Conservation (phyloP, 768 basidiomycete species). For the Agaricus blazei region DNA sequence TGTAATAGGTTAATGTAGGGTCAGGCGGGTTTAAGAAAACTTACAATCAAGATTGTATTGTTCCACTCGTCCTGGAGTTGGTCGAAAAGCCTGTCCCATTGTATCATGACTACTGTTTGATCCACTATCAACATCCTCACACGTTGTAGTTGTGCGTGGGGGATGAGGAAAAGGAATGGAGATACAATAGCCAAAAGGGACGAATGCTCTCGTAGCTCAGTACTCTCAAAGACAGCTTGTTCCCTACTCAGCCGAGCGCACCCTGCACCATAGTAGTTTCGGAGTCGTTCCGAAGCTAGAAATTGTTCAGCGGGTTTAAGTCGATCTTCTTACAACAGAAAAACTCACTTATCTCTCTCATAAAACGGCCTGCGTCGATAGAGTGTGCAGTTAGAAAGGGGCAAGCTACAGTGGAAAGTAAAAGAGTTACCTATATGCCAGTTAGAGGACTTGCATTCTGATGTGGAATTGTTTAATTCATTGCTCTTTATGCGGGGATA, state of each 20-base stretch:
- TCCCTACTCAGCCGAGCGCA: background rate
- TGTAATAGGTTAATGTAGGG: background rate
- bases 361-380: background rate
- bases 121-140: background rate
- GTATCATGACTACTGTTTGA: background rate
- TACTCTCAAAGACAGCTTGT: background rate
- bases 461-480: background rate
- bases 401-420: no score
- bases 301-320: background rate
- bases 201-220: background rate
- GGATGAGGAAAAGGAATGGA: slow-evolving; percentile 4
- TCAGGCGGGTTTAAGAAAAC: background rate
- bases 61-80: slow-evolving; percentile 5
- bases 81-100: slow-evolving; percentile 1
- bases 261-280: slow-evolving; percentile 5
- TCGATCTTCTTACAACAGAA: no score
- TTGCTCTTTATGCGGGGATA: background rate
- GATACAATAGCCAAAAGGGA: background rate
- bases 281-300: background rate
- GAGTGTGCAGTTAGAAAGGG: background rate
- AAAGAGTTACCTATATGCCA: slow-evolving; percentile 4
- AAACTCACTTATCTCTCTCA: background rate
- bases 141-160: background rate
- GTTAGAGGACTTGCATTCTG: background rate
- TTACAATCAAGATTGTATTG: background rate